Percentiles rank a stretch among this genome's conserved stretches.
phyloP scores from a whole-genome alignment of 257 asterid genomes.

The Nicotiana tabacum region DNA sequence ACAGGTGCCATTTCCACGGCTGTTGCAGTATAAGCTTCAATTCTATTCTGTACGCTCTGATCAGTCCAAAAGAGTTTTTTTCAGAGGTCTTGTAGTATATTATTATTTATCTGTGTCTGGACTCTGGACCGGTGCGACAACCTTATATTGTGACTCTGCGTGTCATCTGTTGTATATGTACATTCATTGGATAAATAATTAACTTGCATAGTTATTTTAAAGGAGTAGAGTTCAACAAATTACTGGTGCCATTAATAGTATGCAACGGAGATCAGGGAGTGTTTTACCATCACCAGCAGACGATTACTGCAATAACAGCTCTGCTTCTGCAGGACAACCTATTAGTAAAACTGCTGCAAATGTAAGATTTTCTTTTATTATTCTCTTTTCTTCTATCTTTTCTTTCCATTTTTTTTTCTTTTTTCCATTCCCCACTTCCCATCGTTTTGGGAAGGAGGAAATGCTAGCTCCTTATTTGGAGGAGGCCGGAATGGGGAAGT shows the following conservation, averaged over 20 bases:
- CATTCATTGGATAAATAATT: conserved; percentile 20
- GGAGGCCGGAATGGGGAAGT: not conserved
- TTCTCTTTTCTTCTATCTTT: not conserved
- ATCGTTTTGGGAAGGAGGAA: not conserved
- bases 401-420: not conserved
- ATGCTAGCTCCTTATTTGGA: not conserved
- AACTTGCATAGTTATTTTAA: conserved; percentile 41
- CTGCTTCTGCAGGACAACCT: conserved; percentile 58
- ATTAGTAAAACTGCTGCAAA: conserved; percentile 47
- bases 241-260: conserved; percentile 56
- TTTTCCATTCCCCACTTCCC: not conserved
- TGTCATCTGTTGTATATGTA: conserved; percentile 9
- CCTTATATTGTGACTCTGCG: not conserved
- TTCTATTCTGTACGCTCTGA: not conserved
- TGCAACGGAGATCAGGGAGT: conserved; percentile 69
- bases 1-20: not conserved
- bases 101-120: not conserved
- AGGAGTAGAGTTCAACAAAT: conserved; percentile 82
- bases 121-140: not conserved
- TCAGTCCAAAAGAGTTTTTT: not conserved
- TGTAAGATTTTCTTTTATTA: conserved; percentile 48
- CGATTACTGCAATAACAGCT: conserved; percentile 54
- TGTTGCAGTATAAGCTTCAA: not conserved
- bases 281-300: conserved; percentile 85
- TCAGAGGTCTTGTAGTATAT: not conserved